A percentile compares a stretch with the other conserved stretches of the same genome.
These are phyloP conservation scores for Diplosphaera chodatii DNA, from an alignment of 139 green algal species.

Conservation along the genomic window DNA sequence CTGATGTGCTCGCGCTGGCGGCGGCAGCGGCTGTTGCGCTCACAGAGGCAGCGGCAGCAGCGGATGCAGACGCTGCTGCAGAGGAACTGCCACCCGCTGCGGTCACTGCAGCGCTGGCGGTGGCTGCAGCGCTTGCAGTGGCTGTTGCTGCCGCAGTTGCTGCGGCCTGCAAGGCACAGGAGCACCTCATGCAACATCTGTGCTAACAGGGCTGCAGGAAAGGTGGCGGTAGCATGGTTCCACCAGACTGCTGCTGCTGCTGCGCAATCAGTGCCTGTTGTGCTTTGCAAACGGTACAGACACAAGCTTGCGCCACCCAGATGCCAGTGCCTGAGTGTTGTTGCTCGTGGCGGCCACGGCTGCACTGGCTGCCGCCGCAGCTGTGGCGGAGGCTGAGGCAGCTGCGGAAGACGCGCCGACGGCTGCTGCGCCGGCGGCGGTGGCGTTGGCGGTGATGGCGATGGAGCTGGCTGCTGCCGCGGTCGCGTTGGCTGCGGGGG, in stretches of 20 bases:
- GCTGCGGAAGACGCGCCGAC: not conserved
- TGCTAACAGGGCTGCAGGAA: no score
- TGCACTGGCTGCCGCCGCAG: no score
- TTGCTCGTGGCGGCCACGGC: not conserved
- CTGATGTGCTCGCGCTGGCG: no score
- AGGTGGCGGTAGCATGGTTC: no score
- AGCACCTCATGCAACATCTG: no score
- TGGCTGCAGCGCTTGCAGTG: no score
- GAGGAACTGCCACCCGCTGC: not conserved
- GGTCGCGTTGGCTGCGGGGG: no score
- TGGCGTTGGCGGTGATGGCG: not conserved
- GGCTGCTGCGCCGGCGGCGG: no score
- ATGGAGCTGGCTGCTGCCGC: not conserved
- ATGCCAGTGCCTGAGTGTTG: not conserved
- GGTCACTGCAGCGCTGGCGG: not conserved
- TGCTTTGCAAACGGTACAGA: no score
- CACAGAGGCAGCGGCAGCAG: not conserved
- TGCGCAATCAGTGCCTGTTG: no score
- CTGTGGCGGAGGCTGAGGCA: not conserved
- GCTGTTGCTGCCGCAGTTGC: not conserved
- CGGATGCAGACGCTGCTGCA: not conserved
- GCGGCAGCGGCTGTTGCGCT: no score
- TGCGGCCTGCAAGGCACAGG: not conserved
- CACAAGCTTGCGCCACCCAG: not conserved
- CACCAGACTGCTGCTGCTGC: no score